Evolutionary conservation across 2,329 filamentous ascomycete genomes (phyloP).

Genomic region (Thelonectria rubi): DNA sequence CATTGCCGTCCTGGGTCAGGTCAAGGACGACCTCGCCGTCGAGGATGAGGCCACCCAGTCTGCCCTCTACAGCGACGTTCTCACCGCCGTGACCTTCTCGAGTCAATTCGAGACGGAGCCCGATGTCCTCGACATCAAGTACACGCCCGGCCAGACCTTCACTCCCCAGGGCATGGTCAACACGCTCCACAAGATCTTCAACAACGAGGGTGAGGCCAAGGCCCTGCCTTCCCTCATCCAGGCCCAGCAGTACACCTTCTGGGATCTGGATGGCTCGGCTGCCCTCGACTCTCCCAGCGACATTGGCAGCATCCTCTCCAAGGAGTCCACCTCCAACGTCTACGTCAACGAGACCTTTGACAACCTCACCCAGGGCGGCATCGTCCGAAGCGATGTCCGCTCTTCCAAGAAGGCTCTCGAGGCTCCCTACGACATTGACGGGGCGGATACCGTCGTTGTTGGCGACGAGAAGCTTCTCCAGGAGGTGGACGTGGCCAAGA

Average conservation of each 20-base stretch:
- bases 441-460: conserved; percentile 82
- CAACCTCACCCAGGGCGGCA: conserved; percentile 77
- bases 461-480: conserved; percentile 82
- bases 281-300: conserved; percentile 71
- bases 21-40: conserved; percentile 76
- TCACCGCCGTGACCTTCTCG: conserved; percentile 85
- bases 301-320: conserved; percentile 70
- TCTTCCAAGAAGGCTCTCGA: conserved; percentile 85
- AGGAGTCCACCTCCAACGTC: conserved; percentile 73
- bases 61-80: conserved; percentile 89
- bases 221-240: conserved; percentile 58
- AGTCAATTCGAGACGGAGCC: conserved; percentile 70
- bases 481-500: conserved; percentile 77
- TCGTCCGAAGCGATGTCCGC: conserved; percentile 84
- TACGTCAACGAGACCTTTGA: conserved; percentile 70
- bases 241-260: conserved; percentile 90
- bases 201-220: conserved; percentile 63
- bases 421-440: conserved; percentile 80
- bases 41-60: conserved; percentile 81
- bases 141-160: conserved; percentile 72
- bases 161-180: conserved; percentile 64
- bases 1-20: conserved; percentile 89
- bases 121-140: conserved; percentile 85
- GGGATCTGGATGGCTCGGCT: conserved; percentile 83
- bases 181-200: conserved; percentile 59